Conservation (phyloP, 805 yeast species). For the Pichia pseudocactophila region DNA sequence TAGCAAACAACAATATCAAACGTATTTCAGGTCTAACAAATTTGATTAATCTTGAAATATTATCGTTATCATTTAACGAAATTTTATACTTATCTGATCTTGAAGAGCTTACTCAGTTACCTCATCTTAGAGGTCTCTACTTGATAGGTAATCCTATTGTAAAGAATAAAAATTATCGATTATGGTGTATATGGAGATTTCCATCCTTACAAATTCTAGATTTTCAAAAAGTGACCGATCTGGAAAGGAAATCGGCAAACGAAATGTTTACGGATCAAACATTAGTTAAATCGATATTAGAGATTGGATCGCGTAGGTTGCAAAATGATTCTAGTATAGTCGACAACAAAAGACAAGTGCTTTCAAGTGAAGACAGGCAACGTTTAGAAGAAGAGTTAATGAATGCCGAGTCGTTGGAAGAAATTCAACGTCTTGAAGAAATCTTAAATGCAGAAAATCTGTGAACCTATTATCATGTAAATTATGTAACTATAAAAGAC, state of each 20-base stretch:
- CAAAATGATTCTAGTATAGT: not conserved
- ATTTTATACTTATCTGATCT: slow-evolving; percentile 39
- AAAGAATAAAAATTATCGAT: slow-evolving; percentile 44
- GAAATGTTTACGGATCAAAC: slow-evolving; percentile 33
- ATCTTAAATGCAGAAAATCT: slow-evolving; percentile 32
- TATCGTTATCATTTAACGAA: slow-evolving; percentile 46
- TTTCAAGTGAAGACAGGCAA: slow-evolving; percentile 46
- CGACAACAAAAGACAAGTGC: slow-evolving; percentile 19
- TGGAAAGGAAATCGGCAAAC: slow-evolving; percentile 41
- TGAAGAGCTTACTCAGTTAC: slow-evolving; percentile 30
- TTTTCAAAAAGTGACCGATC: slow-evolving; percentile 48
- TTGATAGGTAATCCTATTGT: slow-evolving; percentile 54
- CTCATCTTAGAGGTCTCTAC: slow-evolving; percentile 38
- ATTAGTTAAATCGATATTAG: slow-evolving; percentile 25
- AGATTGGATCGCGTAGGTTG: not conserved
- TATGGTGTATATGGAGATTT: slow-evolving; percentile 47
- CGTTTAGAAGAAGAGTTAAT: slow-evolving; percentile 45
- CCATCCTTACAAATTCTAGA: slow-evolving; percentile 64
- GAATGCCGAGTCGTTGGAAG: slow-evolving; percentile 61
- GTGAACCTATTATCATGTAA: too few species aligned
- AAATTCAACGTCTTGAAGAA: slow-evolving; percentile 62
- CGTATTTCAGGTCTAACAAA: slow-evolving; percentile 28
- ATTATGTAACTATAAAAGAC: too few species aligned
- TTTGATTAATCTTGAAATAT: slow-evolving; percentile 36
- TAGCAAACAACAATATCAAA: slow-evolving; percentile 55